Evolutionary conservation across 1,284 basidiomycete species (phyloP).

Genomic region (Ceratobasidium sp.): DNA sequence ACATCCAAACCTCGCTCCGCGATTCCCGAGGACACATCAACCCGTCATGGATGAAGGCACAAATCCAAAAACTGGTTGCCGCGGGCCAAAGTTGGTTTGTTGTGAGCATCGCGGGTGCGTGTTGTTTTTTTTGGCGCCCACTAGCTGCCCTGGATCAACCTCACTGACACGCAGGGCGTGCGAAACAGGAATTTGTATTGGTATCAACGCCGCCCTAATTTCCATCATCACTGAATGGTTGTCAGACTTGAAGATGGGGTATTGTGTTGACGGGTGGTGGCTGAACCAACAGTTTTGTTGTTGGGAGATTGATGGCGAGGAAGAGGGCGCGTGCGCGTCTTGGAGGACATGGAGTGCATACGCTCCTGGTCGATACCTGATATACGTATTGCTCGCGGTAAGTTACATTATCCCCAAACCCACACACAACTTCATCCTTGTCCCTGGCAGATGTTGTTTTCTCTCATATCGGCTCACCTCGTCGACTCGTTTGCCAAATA

Average conservation of each 20-base stretch:
- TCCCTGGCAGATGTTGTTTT: slow-evolving; percentile 68
- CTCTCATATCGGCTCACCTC: slow-evolving; percentile 85
- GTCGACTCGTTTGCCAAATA: slow-evolving; percentile 91
- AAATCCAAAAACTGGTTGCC: slow-evolving; percentile 60
- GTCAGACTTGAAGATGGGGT: slow-evolving; percentile 93
- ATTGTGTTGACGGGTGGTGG: slow-evolving; percentile 60
- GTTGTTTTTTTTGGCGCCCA: background rate
- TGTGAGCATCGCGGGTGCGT: slow-evolving; percentile 82
- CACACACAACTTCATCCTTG: background rate
- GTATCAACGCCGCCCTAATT: slow-evolving; percentile 91
- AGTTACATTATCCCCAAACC: slow-evolving; percentile 50
- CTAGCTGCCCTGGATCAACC: slow-evolving; percentile 8
- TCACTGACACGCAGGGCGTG: slow-evolving; percentile 21
- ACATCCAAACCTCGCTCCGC: slow-evolving; percentile 59
- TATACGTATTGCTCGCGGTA: slow-evolving; percentile 90
- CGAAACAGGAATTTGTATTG: slow-evolving; percentile 83
- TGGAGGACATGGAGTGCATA: slow-evolving; percentile 93
- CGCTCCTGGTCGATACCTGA: slow-evolving; percentile 76
- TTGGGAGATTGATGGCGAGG: slow-evolving; percentile 82
- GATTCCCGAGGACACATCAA: slow-evolving; percentile 62
- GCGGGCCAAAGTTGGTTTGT: slow-evolving; percentile 75
- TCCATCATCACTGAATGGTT: slow-evolving; percentile 98
- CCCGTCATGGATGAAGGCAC: slow-evolving; percentile 67
- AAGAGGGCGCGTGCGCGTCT: slow-evolving; percentile 82
- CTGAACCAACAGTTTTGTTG: slow-evolving; percentile 98